phyloP scores from a whole-genome alignment of 192 early-diverging fungal genomes.

The Gaertneriomyces sp. region DNA sequence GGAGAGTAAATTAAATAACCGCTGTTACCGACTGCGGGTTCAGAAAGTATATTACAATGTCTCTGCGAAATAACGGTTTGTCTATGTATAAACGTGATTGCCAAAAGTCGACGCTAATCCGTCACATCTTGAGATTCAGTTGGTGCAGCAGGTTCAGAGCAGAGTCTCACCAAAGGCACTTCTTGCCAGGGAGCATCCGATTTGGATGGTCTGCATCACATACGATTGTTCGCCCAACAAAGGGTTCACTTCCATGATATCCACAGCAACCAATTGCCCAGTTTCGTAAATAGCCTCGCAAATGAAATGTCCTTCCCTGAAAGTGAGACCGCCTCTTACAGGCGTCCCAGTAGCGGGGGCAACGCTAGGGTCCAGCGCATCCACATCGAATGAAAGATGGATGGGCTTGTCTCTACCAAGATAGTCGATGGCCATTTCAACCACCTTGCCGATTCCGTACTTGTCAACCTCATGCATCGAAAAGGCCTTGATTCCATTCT shows the following conservation, averaged over 20 bases:
- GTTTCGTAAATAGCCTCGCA: conserved; percentile 87
- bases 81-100: too few species aligned
- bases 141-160: conserved; percentile 38
- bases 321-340: conserved; percentile 89
- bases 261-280: conserved; percentile 83
- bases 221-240: conserved; percentile 62
- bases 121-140: background rate
- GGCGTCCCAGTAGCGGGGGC: conserved; percentile 95
- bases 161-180: conserved; percentile 81
- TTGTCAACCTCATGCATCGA: conserved; percentile 96
- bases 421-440: conserved; percentile 89
- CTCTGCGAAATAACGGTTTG: too few species aligned
- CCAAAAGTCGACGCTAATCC: too few species aligned
- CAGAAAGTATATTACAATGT: too few species aligned
- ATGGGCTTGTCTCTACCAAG: conserved; percentile 74
- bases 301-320: conserved; percentile 96
- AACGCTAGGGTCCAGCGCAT: conserved; percentile 90
- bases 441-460: conserved; percentile 85
- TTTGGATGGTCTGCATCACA: conserved; percentile 76
- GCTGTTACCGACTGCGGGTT: too few species aligned
- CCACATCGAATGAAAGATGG: conserved; percentile 92
- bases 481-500: conserved; percentile 86
- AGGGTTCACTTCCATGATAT: conserved; percentile 96
- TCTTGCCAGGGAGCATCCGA: conserved; percentile 84
- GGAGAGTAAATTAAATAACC: too few species aligned